Percentiles rank a stretch among this genome's conserved stretches.
Conservation (phyloP, 345 rosid genomes). For the Eucalyptus lansdowneana region DNA sequence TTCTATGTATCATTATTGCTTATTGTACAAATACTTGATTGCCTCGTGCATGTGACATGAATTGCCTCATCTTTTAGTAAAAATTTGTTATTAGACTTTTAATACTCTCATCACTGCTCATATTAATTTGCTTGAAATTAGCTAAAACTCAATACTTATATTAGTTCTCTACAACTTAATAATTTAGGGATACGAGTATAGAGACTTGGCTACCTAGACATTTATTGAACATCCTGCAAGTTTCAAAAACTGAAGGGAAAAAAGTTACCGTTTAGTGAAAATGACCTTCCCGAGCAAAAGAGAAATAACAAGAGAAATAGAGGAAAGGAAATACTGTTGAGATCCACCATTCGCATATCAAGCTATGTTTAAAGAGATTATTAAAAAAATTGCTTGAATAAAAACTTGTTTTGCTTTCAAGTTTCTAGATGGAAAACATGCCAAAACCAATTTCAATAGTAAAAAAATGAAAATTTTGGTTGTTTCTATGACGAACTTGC, state of each 20-base stretch:
- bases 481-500: too few species aligned
- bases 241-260: not conserved
- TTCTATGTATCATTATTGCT: too few species aligned
- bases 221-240: not conserved
- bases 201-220: too few species aligned
- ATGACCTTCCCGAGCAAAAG: too few species aligned
- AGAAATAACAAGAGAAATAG: not conserved
- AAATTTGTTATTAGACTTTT: too few species aligned
- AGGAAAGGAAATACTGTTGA: not conserved
- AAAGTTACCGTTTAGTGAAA: too few species aligned
- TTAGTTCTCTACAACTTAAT: not conserved
- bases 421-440: too few species aligned
- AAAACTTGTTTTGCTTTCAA: too few species aligned
- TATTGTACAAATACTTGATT: too few species aligned
- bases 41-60: accelerated
- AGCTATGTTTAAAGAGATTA: not conserved
- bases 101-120: not conserved
- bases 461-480: too few species aligned
- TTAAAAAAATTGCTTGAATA: too few species aligned
- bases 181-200: not conserved
- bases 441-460: too few species aligned
- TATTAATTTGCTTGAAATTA: not conserved
- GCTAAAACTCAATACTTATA: not conserved
- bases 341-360: not conserved
- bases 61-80: not conserved